Conservation (phyloP, 495 filamentous ascomycete species). For the Penicillium egyptiacum region DNA sequence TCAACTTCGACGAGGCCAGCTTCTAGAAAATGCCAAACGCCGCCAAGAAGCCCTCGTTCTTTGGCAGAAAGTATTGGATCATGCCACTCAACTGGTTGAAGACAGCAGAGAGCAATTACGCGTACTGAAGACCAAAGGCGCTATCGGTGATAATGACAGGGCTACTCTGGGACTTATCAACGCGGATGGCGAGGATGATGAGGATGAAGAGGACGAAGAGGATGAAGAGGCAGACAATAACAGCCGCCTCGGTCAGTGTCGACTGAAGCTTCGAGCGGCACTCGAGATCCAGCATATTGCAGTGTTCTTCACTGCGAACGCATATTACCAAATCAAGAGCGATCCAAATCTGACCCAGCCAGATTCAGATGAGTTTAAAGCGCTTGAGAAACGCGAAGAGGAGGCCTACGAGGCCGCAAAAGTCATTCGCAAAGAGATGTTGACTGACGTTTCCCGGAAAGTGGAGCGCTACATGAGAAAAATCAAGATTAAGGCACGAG, state of each 20-base stretch:
- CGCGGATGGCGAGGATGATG: slow-evolving; percentile 37
- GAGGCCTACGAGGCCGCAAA: slow-evolving; percentile 77
- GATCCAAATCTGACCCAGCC: slow-evolving; percentile 60
- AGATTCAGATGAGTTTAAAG: slow-evolving; percentile 63
- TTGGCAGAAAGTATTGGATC: slow-evolving; percentile 62
- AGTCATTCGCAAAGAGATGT: slow-evolving; percentile 70
- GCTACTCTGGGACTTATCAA: slow-evolving; percentile 20
- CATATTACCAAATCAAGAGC: slow-evolving; percentile 76
- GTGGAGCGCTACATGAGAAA: slow-evolving; percentile 44
- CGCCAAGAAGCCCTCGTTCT: slow-evolving; percentile 60
- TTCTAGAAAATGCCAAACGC: slow-evolving; percentile 64
- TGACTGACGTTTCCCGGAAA: slow-evolving; percentile 54
- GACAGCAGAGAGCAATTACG: slow-evolving; percentile 64
- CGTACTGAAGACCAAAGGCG: slow-evolving; percentile 23
- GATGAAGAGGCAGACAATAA: slow-evolving; percentile 48
- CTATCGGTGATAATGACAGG: slow-evolving; percentile 10
- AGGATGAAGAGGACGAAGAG: slow-evolving; percentile 45
- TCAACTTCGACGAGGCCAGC: slow-evolving; percentile 67
- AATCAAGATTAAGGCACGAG: slow-evolving; percentile 43
- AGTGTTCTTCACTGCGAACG: slow-evolving; percentile 80
- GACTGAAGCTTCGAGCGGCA: slow-evolving; percentile 65
- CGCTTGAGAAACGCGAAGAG: slow-evolving; percentile 66
- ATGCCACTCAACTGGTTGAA: slow-evolving; percentile 55
- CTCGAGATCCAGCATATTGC: slow-evolving; percentile 81
- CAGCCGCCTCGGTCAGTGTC: slow-evolving; percentile 55